Percentiles rank a stretch among this genome's conserved stretches.
These are phyloP conservation scores for Solanum neorickii DNA, from an alignment of 257 asterid genomes.

Conservation along the genomic window DNA sequence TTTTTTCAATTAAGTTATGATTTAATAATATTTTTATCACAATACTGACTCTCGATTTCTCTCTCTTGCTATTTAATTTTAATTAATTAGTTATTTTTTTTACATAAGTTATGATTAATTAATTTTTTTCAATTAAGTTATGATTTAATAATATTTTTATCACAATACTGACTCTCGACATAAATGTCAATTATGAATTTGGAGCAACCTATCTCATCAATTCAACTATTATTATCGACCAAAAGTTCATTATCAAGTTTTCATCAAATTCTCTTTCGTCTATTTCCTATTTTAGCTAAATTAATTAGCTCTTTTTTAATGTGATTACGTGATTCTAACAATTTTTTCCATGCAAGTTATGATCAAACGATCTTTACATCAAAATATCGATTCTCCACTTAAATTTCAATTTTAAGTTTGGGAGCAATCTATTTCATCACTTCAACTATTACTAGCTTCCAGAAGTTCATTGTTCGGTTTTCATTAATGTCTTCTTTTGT, in stretches of 20 bases:
- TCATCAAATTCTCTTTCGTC: not conserved
- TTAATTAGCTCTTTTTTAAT: not conserved
- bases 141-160: too few relatives aligned
- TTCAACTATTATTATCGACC: not conserved
- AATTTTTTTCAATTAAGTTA: too few relatives aligned
- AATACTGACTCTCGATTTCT: not conserved
- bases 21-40: too few relatives aligned
- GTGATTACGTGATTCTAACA: not conserved
- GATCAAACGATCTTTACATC: fast-evolving
- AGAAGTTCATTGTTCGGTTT: not conserved
- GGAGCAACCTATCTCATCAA: too few relatives aligned
- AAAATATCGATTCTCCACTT: not conserved
- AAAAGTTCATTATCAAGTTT: not conserved
- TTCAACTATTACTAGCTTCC: not conserved
- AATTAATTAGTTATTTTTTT: not conserved
- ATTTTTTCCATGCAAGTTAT: not conserved
- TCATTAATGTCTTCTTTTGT: too few relatives aligned
- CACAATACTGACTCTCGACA: too few relatives aligned
- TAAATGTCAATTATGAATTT: too few relatives aligned
- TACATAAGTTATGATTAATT: too few relatives aligned
- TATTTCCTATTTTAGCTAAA: not conserved
- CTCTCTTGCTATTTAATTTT: not conserved
- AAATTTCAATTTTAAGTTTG: not conserved
- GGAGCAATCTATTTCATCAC: not conserved
- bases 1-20: too few relatives aligned